A percentile compares a stretch with the other conserved stretches of the same genome.
Conservation (phyloP, 169 alveolate species). For the Cryptosporidium baileyi region DNA sequence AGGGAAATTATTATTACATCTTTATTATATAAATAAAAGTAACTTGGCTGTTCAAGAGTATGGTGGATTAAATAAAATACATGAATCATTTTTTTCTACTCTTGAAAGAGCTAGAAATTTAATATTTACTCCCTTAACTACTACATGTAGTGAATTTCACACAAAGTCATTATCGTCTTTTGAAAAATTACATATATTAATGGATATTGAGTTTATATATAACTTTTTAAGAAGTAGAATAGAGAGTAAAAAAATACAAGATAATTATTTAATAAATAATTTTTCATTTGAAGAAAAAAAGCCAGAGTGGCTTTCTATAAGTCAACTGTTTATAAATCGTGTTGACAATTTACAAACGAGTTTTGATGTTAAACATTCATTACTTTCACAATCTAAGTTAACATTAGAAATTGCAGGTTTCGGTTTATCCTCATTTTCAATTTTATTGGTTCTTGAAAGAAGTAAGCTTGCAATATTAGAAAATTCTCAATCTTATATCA, state of each 20-base stretch:
- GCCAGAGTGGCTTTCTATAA: slow-evolving; percentile 21
- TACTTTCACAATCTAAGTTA: slow-evolving; percentile 54
- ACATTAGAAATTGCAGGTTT: slow-evolving; percentile 41
- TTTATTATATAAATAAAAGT: background rate
- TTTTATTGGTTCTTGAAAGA: slow-evolving; percentile 21
- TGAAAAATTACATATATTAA: slow-evolving; percentile 46
- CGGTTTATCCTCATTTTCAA: slow-evolving; percentile 15
- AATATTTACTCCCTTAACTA: slow-evolving; percentile 7
- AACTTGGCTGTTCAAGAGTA: background rate
- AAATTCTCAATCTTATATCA: background rate
- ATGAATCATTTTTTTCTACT: slow-evolving; percentile 15
- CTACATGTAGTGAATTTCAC: slow-evolving; percentile 22
- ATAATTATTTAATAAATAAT: background rate
- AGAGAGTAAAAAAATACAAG: background rate
- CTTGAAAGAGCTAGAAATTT: slow-evolving; percentile 51
- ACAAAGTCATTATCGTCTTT: background rate
- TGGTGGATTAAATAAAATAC: background rate
- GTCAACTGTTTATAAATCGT: slow-evolving; percentile 26
- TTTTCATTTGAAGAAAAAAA: background rate
- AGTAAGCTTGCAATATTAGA: slow-evolving; percentile 22
- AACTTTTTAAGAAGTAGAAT: background rate
- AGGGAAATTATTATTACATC: slow-evolving; percentile 45
- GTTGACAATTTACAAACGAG: slow-evolving; percentile 25
- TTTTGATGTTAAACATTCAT: background rate
- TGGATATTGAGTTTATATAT: slow-evolving; percentile 53